Base-by-base conservation (phyloP, 768 basidiomycete species). In the Suillus luteus region DNA sequence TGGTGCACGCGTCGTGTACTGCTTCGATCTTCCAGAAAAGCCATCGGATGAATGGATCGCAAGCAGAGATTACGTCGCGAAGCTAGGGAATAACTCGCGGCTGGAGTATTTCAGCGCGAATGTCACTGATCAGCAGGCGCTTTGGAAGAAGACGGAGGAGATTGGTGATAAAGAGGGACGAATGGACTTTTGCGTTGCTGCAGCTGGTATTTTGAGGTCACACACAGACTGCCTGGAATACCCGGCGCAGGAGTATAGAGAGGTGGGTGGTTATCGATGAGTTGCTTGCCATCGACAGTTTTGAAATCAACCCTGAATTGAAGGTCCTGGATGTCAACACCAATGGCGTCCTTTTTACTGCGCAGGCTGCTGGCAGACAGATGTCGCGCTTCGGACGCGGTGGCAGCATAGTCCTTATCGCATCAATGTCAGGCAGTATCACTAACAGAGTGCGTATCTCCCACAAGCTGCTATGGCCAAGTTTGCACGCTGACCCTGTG, bases 131-230 rank as follows among this genome's bases (percentile, higher is more conserved):
- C 90, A 92, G 77, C 73, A 79, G 52, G 67, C 70, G 44, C 71
- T 88, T 68, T 91, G 90, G 88, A 79, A 77, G 52, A 73, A 78
- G 59, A 86, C 76, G 76, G 77, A 83, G 70, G 80, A 80, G 67
- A 86, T 93, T 54, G 90, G 86, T 0, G 81, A 89, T 64, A 80
- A 76, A 67, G 91, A 93, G 65, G 82, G 84, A 19, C 78, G 91
- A 67, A 82, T 93, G 78, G 91, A 94, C 71, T 81, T 88, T 17
- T 91, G 89, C 68, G 74, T 93, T 64, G 91, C 91, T 4, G 91
- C 92, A 19, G 92, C 92, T 48, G 92, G 91, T 24, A 83, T 93
- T 60, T 71, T 90, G 71, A 85, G 82, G 68, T 69, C 77, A 0
- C 80, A 89, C 65, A 85, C 75, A 37, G 85, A 86, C 62, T 90